phyloP scores from a whole-genome alignment of 768 basidiomycete species.

The Boletus barrowsii region DNA sequence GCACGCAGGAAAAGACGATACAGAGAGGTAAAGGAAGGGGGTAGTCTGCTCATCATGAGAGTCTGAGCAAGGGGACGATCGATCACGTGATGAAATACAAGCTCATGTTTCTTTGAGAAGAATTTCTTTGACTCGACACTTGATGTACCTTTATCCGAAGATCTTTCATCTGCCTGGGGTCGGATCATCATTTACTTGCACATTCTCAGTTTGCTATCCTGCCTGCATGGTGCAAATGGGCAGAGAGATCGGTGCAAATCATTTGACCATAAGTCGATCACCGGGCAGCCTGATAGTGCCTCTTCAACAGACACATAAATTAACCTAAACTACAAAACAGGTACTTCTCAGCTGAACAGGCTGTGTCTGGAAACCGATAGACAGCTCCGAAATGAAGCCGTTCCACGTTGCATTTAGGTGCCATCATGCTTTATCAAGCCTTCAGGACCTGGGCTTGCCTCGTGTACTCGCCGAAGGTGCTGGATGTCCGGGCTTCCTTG shows the following conservation, averaged over 20 bases:
- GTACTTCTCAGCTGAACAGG: neutral
- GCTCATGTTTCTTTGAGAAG: too few relatives aligned
- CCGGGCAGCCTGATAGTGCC: neutral
- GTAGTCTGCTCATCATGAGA: slow-evolving; percentile 20
- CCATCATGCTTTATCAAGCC: slow-evolving; percentile 11
- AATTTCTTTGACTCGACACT: too few relatives aligned
- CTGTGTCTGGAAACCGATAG: slow-evolving; percentile 1
- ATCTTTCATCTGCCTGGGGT: slow-evolving; percentile 2
- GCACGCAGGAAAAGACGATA: slow-evolving; percentile 61
- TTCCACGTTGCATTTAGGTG: slow-evolving; percentile 9
- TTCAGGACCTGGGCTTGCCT: slow-evolving; percentile 7
- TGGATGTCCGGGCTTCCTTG: slow-evolving; percentile 12
- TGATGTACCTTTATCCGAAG: neutral
- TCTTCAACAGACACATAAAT: neutral
- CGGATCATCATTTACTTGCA: neutral
- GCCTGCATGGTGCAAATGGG: neutral
- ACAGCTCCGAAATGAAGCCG: slow-evolving; percentile 6
- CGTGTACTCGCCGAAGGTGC: slow-evolving; percentile 14
- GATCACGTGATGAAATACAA: slow-evolving; percentile 12
- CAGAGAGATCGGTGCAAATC: slow-evolving; percentile 3
- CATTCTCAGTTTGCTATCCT: neutral
- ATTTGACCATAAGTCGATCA: slow-evolving; percentile 2
- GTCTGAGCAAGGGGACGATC: neutral
- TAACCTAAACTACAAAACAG: slow-evolving; percentile 6
- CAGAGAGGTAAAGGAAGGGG: slow-evolving; percentile 47